phyloP scores from a whole-genome alignment of 75 land plant genomes.

The Chamaecyparis obtusa region DNA sequence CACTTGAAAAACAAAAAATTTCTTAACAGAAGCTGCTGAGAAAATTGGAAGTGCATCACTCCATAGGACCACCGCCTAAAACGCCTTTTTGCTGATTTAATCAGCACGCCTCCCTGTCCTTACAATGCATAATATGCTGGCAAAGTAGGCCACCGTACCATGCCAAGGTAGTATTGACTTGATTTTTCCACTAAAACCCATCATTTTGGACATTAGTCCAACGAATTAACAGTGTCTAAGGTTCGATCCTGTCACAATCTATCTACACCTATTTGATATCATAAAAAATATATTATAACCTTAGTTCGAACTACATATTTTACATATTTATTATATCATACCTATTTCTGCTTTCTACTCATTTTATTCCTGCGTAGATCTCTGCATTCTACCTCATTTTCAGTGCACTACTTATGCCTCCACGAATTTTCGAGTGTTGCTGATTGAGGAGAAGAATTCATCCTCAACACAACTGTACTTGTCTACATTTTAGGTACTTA shows the following conservation, averaged over 20 bases:
- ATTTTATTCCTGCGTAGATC: not conserved
- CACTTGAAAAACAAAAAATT: no score
- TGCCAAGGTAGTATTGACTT: not conserved
- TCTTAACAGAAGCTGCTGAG: no score
- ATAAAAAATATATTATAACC: not conserved
- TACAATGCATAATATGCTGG: no score
- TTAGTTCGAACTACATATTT: no score
- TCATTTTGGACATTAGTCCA: not conserved
- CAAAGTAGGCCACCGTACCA: no score
- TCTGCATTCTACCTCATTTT: not conserved
- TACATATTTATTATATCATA: not conserved
- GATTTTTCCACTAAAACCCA: not conserved
- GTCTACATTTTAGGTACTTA: not conserved
- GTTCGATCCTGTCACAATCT: not conserved
- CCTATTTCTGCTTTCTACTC: not conserved
- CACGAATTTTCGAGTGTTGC: not conserved
- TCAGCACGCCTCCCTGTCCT: not conserved
- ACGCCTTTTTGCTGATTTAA: not conserved
- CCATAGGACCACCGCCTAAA: no score
- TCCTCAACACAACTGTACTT: not conserved
- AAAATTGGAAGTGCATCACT: no score
- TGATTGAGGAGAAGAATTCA: not conserved
- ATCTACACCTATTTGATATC: not conserved
- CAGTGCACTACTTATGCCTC: not conserved
- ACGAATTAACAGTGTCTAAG: not conserved